Evolutionary conservation across 805 yeast species (phyloP), one percentile per base, ranked within the genome.

Genomic region (Suhomyces tanzawaensis): DNA sequence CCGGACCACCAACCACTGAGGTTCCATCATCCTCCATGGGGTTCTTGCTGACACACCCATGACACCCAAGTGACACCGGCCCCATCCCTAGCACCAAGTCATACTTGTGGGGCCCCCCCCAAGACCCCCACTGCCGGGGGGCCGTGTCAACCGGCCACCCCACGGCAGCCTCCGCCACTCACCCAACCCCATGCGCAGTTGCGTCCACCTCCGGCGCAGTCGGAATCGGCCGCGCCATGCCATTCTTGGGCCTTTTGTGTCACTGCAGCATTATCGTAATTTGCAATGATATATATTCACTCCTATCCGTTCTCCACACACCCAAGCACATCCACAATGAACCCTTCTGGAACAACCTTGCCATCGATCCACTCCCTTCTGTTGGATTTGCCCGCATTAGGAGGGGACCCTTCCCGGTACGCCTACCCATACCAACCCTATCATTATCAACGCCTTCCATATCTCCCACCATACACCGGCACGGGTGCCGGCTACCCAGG

Each of bases 301-400:
- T 22, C 8, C 11, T 6, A 7, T 13, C 7, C 19, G 11, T 27
- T 14, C 30, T 27, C 30, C 30, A 27, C 23, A 12, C n/a, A n/a
- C n/a, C n/a, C n/a, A n/a, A n/a, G n/a, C n/a, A 29, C n/a, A 33
- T 16, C 27, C 27, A 24, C 5, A 25, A 33, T 33, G 36, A 33
- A 33, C 12, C 24, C 38, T 9, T 19, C 38, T 17, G 38, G 38
- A 13, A 35, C 32, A 21, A 47, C 53, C 32, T 55, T 65, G 19
- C 72, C 71, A 16, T 55, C 68, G 16, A 63, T 65, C 35, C 62
- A 55, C 38, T 52, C 63, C 30, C 60, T 64, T 30, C 50, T 52
- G 36, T 57, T 65, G 53, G 67, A 65, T 31, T 48, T 63, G 41
- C 63, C 63, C 7, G 23, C 55, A 47, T 32, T 39, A 15, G 35